Percentiles rank a stretch among this genome's conserved stretches.
These are phyloP conservation scores for Dittrichia graveolens DNA, from an alignment of 129 eudicot species.

Conservation along the genomic window DNA sequence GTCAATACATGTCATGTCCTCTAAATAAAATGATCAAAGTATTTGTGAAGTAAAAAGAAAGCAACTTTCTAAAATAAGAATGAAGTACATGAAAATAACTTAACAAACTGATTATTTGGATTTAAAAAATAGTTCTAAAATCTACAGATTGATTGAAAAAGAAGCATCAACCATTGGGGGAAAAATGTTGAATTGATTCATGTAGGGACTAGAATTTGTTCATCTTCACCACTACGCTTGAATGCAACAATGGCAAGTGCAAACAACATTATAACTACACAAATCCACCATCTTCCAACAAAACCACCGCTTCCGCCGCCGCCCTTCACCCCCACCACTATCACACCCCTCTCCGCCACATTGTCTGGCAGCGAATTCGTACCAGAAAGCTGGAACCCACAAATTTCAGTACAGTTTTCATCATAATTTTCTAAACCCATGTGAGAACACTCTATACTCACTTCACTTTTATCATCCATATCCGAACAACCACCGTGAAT, in stretches of 20 bases:
- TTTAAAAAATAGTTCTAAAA: not conserved
- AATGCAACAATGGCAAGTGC: slow-evolving; percentile 36
- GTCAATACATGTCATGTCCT: too few relatives aligned
- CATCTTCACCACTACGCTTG: slow-evolving; percentile 28
- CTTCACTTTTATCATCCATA: slow-evolving; percentile 30
- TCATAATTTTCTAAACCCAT: slow-evolving; percentile 16
- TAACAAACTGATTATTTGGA: too few relatives aligned
- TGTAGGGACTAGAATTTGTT: slow-evolving; percentile 30
- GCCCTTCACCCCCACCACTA: slow-evolving; percentile 21
- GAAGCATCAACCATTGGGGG: not conserved
- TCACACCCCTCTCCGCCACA: not conserved
- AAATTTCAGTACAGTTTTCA: not conserved
- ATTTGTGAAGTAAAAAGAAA: too few relatives aligned
- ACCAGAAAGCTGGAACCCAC: not conserved
- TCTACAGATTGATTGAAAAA: not conserved
- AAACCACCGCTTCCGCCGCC: not conserved
- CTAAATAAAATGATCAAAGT: too few relatives aligned
- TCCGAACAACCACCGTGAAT: slow-evolving; percentile 21
- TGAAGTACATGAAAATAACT: too few relatives aligned
- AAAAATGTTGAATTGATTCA: not conserved
- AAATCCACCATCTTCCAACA: slow-evolving; percentile 26
- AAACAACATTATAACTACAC: slow-evolving; percentile 32
- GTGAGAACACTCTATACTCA: slow-evolving; percentile 14
- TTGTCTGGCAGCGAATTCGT: not conserved
- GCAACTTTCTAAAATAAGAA: too few relatives aligned